Percentiles rank a stretch among this genome's conserved stretches.
Evolutionary conservation across 305 asterid genomes (phyloP).

Genomic region (Galium porrigens): DNA sequence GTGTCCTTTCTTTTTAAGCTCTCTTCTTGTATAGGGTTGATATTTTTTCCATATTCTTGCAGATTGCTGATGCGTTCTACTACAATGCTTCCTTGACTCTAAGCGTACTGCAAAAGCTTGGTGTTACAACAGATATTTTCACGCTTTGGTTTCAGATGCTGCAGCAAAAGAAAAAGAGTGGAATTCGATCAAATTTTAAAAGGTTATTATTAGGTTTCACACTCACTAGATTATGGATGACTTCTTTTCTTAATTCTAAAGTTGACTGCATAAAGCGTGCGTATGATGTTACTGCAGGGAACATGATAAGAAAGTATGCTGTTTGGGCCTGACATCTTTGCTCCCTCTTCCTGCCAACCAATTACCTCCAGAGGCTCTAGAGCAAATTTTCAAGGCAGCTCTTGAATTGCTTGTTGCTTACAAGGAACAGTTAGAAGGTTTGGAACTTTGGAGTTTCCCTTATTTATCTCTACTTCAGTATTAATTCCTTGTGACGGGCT

Average conservation of each 20-base stretch:
- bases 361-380: constrained; percentile 77
- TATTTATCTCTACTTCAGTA: neutral
- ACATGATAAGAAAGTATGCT: constrained; percentile 86
- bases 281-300: constrained; percentile 39
- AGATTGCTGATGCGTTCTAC: constrained; percentile 76
- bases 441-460: neutral
- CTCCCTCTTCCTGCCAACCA: constrained; percentile 79
- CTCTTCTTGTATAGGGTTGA: neutral
- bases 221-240: neutral
- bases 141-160: constrained; percentile 94
- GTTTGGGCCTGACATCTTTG: constrained; percentile 89
- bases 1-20: neutral
- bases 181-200: constrained; percentile 59
- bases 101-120: constrained; percentile 71
- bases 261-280: neutral
- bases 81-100: constrained; percentile 66
- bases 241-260: neutral
- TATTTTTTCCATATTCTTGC: constrained; percentile 11
- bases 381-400: constrained; percentile 76
- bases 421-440: constrained; percentile 96
- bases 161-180: constrained; percentile 74
- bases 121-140: constrained; percentile 74
- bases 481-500: neutral
- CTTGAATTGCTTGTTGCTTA: constrained; percentile 93
- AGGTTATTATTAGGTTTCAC: constrained; percentile 32